Base-by-base conservation (phyloP, 2,329 filamentous ascomycete species). In the Exophiala bonariae region DNA sequence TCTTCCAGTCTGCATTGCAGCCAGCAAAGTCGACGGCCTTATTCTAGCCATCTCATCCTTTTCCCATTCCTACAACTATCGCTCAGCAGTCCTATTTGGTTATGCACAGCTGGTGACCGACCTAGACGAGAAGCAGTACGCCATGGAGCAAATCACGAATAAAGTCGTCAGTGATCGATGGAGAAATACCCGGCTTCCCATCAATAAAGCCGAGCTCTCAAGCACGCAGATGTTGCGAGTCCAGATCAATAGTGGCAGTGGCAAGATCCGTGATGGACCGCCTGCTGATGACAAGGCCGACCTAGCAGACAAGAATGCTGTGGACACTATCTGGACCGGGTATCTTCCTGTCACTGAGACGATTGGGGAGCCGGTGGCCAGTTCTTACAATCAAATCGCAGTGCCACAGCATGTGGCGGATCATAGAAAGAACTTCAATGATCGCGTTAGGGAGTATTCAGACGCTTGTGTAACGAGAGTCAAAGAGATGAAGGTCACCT, bases 1-100 rank as follows among this genome's bases (percentile, higher is more conserved):
- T 8, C 66, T 93, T 16, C 86, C 88, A 1, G 70, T 95, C 28
- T 86, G 81, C 60, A 73, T 92, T 23, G 78, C 83, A 17, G 86
- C 86, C 1, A 86, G 81, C 31, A 81, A 85, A 61, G 68, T 93
- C 33, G 88, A 95, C 69, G 89, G 88, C 28, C 74, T 92, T 38
- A 82, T 95, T 10, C 80, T 95, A 19, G 79, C 86, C 14, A 77
- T 93, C 6, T 88, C 88, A 0, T 85, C 88, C 13, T 86, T 87
- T 71, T 80, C 79, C 49, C 87, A 93, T 72, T 87, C 80, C 70
- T 90, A 88, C 74, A 91, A 95, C 73, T 95, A 92, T 72, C 87
- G 88, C 53, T 88, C 83, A 35, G 86, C 86, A 9, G 72, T 89
- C 8, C 74, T 92, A 7, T 89, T 91, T 61, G 89, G 89, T 1